A percentile compares a stretch with the other conserved stretches of the same genome.
Evolutionary conservation across 2,329 filamentous ascomycete species (phyloP).

Genomic region (Lasiodiplodia theobromae): DNA sequence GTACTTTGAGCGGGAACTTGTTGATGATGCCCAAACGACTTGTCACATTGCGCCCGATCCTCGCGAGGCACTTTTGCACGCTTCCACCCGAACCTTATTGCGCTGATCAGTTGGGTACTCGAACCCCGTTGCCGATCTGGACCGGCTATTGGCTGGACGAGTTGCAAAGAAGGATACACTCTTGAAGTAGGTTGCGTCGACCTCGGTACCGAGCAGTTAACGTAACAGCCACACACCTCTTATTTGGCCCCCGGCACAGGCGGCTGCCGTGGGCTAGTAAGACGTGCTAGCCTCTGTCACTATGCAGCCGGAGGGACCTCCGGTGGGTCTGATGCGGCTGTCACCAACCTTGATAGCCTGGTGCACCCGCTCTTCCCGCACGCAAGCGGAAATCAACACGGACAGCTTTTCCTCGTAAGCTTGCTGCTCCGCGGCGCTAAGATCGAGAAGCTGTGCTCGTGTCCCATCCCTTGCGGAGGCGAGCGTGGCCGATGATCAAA

Average conservation of each 20-base stretch:
- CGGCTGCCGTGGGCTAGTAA: neutral
- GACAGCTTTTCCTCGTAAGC: neutral
- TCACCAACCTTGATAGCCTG: neutral
- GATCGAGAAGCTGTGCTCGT: neutral
- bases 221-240: neutral
- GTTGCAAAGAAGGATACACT: neutral
- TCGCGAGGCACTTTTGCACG: neutral
- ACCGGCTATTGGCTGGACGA: neutral
- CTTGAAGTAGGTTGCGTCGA: neutral
- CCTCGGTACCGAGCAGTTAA: neutral
- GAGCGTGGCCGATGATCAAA: neutral
- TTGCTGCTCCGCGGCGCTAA: neutral
- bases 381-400: neutral
- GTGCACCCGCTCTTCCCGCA: neutral
- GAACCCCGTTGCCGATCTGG: neutral
- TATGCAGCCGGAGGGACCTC: neutral
- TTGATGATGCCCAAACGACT: too few relatives aligned
- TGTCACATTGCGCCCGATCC: neutral
- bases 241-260: constrained; percentile 2
- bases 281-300: constrained; percentile 3
- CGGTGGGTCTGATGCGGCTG: neutral
- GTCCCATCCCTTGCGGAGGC: neutral
- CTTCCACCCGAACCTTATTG: neutral
- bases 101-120: neutral
- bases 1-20: too few relatives aligned